Base-by-base conservation (phyloP, 805 yeast genomes). In the Sugiyamaella marilandica region DNA sequence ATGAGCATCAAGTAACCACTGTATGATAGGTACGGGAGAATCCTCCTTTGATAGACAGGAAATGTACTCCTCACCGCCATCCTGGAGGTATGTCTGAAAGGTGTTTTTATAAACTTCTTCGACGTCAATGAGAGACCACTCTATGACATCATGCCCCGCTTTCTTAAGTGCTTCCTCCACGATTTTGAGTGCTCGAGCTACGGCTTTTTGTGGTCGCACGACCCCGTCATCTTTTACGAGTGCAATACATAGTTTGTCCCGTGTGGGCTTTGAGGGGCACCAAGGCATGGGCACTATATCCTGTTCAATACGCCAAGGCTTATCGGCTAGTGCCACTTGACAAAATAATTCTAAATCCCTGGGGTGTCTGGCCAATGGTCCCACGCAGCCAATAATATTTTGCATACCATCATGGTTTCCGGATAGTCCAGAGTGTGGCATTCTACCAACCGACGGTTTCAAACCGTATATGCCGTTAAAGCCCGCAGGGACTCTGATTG, bases 311-410 rank as follows among this genome's bases (percentile, higher is more conserved):
- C 13, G 19, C 62, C 62, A 59, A 7, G 62, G 59, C 49, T 59
- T 51, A 26, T 45, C 43, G 19, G 29, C 59, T 4, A 59, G 41
- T 18, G 51, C 37, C n/a, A 51, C 33, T 54, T 78, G 74, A 88
- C 84, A 84, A 72, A 82, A 83, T 51, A 80, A 69, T 10, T 84
- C 88, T 56, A 85, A 67, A 67, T 84, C 91, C 4, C 80, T 84
- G 46, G 82, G 70, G 2, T 79, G 68, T 59, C 84, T 74, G 2
- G 86, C 74, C 69, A 85, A 64, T 39, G 91, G 91, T 18, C 91
- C 91, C 44, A 76, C 74, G 24, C 81, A 83, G 9, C 84, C 80
- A 36, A 75, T 76, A 53, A 85, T 81, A 32, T 83, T 74, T 64
- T 84, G 89, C 65, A 81, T 84, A 45, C 87, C 87, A 32, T 79